Base-by-base conservation (phyloP, 2,329 filamentous ascomycete genomes). In the Daldinia sp. region DNA sequence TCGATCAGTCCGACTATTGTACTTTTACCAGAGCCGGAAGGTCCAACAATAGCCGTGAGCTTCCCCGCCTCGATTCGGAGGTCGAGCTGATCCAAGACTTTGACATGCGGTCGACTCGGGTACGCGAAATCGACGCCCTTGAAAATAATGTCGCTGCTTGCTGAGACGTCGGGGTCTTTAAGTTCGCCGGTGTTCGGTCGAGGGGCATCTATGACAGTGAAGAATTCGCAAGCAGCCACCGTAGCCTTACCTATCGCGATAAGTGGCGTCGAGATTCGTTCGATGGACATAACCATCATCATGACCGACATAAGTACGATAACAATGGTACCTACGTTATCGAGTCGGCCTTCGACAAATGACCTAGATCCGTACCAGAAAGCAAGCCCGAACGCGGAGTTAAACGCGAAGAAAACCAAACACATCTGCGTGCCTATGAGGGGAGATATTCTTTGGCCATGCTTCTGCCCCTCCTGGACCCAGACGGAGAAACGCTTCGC, bases 21-120 rank as follows among this genome's bases (percentile, higher is more conserved):
- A 57, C 89, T 92, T 77, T 94, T 94, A 0, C 92, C 92, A 4
- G 87, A 89, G 0, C 92, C 92, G 2, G 89, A 92, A 0, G 90
- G 87, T 0, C 92, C 92, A 20, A 94, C 91, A 18, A 94, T 90
- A 1, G 92, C 92, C 0, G 90, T 93, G 1, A 90, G 86, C 74
- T 92, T 91, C 20, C 90, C 89, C 6, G 87, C 83, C 66, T 87
- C 82, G 62, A 93, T 87, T 0, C 78, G 81, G 7, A 92, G 79
- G 72, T 85, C 83, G 2, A 93, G 77, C 2, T 84, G 80, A 71
- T 91, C 85, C 1, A 93, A 78, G 0, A 93, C 87, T 73, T 88
- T 88, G 67, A 90, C 86, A 65, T 89, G 85, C 0, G 89, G 88
- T 12, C 90, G 83, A 55, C 82, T 88, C 0, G 92, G 92, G 73